Evolutionary conservation across 2,329 filamentous ascomycete species (phyloP), one percentile per base, ranked within the genome.

Genomic region (Paecilomyces sp.): DNA sequence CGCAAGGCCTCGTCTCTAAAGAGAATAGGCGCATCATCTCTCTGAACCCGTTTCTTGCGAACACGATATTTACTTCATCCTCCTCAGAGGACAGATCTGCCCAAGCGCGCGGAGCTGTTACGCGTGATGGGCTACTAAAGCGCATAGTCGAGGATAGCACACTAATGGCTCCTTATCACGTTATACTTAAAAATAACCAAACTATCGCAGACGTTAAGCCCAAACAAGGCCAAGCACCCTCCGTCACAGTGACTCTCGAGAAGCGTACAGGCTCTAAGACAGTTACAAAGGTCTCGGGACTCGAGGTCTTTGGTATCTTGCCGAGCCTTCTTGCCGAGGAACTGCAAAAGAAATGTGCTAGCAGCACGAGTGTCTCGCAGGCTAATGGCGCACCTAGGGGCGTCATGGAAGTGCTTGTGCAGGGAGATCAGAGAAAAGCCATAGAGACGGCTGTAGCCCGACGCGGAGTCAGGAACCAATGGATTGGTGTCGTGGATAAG

Each of bases 401-500:
- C 0, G 76, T 87, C 1, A 83, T 88, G 81, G 87, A 89, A 70
- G 81, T 89, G 22, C 79, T 88, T 74, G 80, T 89, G 3, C 87
- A 89, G 67, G 87, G 87, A 1, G 85, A 86, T 61, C 86, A 89
- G 74, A 82, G 81, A 59, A 82, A 83, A 62, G 82, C 81, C 15
- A 77, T 89, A 18, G 75, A 85, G 54, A 83, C 82, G 65, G 83
- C 85, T 30, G 70, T 89, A 65, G 80, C 80, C 61, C 81, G 79
- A 68, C 79, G 85, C 61, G 87, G 87, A 0, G 76, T 89, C 3
- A 79, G 79, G 59, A 76, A 73, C 60, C 79, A 81, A 62, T 88
- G 85, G 83, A 77, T 89, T 30, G 83, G 86, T 53, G 75, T 87
- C n/a, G 72, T 86, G 59, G 87, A 89, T 70, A 89, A 88, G 75